Base-by-base conservation (phyloP, 148 eudicot genomes). In the Cornus kousa region DNA sequence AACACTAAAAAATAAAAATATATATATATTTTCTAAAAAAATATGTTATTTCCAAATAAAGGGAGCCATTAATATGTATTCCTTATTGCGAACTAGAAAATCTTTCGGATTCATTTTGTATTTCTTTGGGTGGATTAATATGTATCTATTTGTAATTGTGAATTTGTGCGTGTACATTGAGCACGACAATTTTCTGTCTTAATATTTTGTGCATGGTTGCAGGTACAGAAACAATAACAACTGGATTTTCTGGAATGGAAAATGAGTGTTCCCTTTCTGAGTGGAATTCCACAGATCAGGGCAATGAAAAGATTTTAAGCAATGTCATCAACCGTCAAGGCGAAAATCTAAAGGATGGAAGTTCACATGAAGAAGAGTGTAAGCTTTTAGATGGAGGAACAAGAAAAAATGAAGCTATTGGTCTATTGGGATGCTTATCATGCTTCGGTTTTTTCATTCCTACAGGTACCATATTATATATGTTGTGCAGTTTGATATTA, bases 371-470 rank as follows among this genome's bases (percentile, higher is more conserved):
- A 46, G 37, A 10, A 32, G 70, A 14, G 40, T 14, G 37, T 28
- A 28, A 28, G 28, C 28, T 28, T 28, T 28, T 28, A 28, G 28
- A 28, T 28, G 28, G 1, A 17, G 80, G 48, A 37, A 70, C 67
- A 31, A 77, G 70, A 14, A 40, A 70, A 70, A 65, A 72, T 71
- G 67, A 80, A 62, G 85, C 67, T 50, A 19, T 7, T 9, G 28
- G 70, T 46, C 50, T 19, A 43, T 83, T 88, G 40, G 28, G 28
- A 28, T 1, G 28, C 28, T 1, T 28, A 28, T 86, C 90, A 3
- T 92, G 97, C 84, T 87, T 87, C 84, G 85, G 88, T 73, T 74
- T 92, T 59, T 89, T 92, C 28, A 28, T 28, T 28, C 28, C 28
- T 77, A 20, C 40, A 68, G 40, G 12, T 43, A 10, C 53, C 11